These are phyloP conservation scores for Zoysia matrella DNA, from an alignment of 202 grass and related monocot species.

Conservation along the genomic window DNA sequence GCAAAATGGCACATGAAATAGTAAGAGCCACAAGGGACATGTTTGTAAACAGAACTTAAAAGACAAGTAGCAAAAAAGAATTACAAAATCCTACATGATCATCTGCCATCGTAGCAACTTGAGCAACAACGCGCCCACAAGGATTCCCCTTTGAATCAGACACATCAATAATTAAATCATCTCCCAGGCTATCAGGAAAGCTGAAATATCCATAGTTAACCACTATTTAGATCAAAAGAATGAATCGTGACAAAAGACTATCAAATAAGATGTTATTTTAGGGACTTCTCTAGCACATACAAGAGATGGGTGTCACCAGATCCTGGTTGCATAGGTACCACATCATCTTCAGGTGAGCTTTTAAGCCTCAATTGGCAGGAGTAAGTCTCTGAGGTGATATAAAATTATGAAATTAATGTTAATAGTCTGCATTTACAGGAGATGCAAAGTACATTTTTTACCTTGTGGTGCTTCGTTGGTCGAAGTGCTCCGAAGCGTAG, in stretches of 20 bases:
- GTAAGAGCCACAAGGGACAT: neutral
- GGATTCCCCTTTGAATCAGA: slow-evolving; percentile 85
- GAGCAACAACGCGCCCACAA: slow-evolving; percentile 10
- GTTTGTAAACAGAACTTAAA: neutral
- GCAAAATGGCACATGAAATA: slow-evolving; percentile 1
- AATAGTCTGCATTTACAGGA: slow-evolving; percentile 26
- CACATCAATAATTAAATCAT: slow-evolving; percentile 91
- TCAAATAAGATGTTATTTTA: slow-evolving; percentile 16
- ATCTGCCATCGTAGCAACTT: slow-evolving; percentile 32
- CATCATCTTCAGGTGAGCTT: slow-evolving; percentile 79
- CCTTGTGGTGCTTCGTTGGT: slow-evolving; percentile 83
- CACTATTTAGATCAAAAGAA: slow-evolving; percentile 8
- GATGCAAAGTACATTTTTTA: slow-evolving; percentile 48
- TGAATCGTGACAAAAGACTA: slow-evolving; percentile 24
- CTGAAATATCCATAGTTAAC: slow-evolving; percentile 58
- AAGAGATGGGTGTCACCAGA: slow-evolving; percentile 97
- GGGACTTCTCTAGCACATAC: slow-evolving; percentile 62
- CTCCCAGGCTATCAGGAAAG: slow-evolving; percentile 98
- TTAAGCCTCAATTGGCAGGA: slow-evolving; percentile 89
- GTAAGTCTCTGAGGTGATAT: slow-evolving; percentile 76
- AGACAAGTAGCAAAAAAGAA: slow-evolving; percentile 16
- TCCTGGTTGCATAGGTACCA: slow-evolving; percentile 90
- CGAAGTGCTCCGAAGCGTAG: slow-evolving; percentile 83
- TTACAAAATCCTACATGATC: slow-evolving; percentile 68
- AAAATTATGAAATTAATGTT: slow-evolving; percentile 45